A percentile compares a stretch with the other conserved stretches of the same genome.
Evolutionary conservation across 805 yeast species (phyloP).

Genomic region (Debaryomyces castellii): DNA sequence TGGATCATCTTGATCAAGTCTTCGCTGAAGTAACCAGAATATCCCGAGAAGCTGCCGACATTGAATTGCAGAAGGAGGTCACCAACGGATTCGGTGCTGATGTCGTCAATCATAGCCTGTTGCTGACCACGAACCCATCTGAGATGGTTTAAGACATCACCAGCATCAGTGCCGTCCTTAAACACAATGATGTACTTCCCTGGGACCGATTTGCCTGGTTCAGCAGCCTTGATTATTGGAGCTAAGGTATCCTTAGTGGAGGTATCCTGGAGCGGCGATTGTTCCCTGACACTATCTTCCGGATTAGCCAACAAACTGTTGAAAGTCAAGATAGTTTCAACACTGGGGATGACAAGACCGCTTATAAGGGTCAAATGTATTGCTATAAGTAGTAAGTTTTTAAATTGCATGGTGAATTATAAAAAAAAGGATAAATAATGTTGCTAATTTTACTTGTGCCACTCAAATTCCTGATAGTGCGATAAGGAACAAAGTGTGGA

Average conservation of each 20-base stretch:
- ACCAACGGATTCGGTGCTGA: constrained; percentile 21
- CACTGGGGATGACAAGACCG: constrained; percentile 9
- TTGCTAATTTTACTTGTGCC: background rate
- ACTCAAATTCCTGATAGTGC: background rate
- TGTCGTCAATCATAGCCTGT: constrained; percentile 5
- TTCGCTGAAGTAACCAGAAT: constrained; percentile 68
- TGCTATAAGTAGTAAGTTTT: background rate
- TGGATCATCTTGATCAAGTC: constrained; percentile 13
- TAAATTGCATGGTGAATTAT: background rate
- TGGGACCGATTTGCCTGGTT: constrained; percentile 42
- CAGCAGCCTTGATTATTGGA: background rate
- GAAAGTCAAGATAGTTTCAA: constrained; percentile 8
- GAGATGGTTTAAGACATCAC: constrained; percentile 59
- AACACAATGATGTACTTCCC: constrained; percentile 82
- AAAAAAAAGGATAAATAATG: background rate
- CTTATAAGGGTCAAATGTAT: constrained; percentile 2
- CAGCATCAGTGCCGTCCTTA: constrained; percentile 57
- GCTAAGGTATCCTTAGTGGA: background rate
- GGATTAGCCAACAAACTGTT: background rate
- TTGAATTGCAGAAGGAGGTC: constrained; percentile 1
- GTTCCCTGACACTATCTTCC: background rate
- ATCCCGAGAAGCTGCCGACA: constrained; percentile 61
- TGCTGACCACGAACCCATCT: constrained; percentile 52
- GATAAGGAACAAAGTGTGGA: background rate
- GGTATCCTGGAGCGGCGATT: background rate